Conservation (phyloP, 179 eudicot genomes). For the Kewa caespitosa region DNA sequence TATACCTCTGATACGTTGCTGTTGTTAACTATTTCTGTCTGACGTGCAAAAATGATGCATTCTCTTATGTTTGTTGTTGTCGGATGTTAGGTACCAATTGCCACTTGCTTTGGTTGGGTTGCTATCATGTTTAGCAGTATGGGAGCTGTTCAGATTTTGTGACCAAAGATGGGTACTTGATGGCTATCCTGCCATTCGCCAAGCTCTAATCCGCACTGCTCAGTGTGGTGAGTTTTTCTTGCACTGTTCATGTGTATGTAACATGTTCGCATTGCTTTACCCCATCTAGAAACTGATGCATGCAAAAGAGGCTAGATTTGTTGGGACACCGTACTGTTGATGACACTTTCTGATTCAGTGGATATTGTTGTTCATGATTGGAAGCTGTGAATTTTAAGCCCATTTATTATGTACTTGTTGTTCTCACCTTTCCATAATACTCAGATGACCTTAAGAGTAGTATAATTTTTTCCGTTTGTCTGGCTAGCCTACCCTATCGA, state of each 20-base stretch:
- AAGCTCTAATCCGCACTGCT: conserved; percentile 47
- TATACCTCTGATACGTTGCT: not conserved
- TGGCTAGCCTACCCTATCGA: not conserved
- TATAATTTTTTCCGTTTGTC: not conserved
- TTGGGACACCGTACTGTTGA: not conserved
- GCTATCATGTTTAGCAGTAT: conserved; percentile 65
- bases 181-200: conserved; percentile 46
- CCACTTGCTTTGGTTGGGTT: conserved; percentile 84
- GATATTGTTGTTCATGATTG: not conserved
- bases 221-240: conserved; percentile 69
- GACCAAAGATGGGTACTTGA: conserved; percentile 63
- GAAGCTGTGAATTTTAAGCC: not conserved
- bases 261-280: not conserved
- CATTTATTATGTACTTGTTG: not conserved
- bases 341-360: not conserved
- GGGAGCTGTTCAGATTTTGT: conserved; percentile 69
- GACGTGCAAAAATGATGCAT: not conserved
- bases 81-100: conserved; percentile 67
- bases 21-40: not conserved
- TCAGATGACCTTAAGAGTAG: not conserved
- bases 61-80: conserved; percentile 11
- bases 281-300: not conserved
- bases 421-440: not conserved
- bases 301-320: not conserved
- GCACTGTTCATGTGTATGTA: not conserved